Evolutionary conservation across 2,329 filamentous ascomycete genomes (phyloP), one percentile per base, ranked within the genome.

Genomic region (Juglanconis oblonga): DNA sequence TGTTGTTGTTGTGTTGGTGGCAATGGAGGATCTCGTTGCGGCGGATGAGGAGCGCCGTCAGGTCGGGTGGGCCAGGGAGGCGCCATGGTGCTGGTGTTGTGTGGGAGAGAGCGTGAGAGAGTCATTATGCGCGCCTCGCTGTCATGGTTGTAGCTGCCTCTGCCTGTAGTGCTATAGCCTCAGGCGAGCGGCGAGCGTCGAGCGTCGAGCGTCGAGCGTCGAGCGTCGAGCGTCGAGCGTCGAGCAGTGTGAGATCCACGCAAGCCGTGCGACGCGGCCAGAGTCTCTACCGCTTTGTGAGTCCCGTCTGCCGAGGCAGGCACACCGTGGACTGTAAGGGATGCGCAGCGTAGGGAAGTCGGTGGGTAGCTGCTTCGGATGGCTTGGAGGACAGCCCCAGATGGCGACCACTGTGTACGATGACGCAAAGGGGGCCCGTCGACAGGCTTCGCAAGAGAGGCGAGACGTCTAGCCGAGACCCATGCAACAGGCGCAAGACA

Each of bases 41-140:
- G 61, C 14, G 53, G 61, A 35, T 33, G 53, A 52, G 60, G 60
- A 45, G 52, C 29, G 35, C 42, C 57, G 17, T 60, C 54, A 38
- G 55, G 44, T 24, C 44, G 52, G 32, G 57, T 24, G 54, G 57
- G 57, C 61, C 57, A 62, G 32, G 61, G 54, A n/a, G 17, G 52
- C 52, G 61, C 52, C 61, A 62, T 62, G 3, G 54, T 52, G 36
- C 44, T 31, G 31, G 52, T 56, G 44, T 51, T 59, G 44, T 57
- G 51, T 40, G 52, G 52, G 53, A 56, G 45, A 44, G 57, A 58
- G 55, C 42, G 61, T 54, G 49, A 52, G 54, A 60, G 50, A 32
- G 53, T 55, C 55, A 62, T 62, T 52, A 49, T 62, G 57, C 59
- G 45, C 35, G 58, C 33, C 44, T 45, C 44, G 53, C 53, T 62